A percentile compares a stretch with the other conserved stretches of the same genome.
phyloP scores from a whole-genome alignment of 371 early-diverging fungal species.

The Zancudomyces culisetae region DNA sequence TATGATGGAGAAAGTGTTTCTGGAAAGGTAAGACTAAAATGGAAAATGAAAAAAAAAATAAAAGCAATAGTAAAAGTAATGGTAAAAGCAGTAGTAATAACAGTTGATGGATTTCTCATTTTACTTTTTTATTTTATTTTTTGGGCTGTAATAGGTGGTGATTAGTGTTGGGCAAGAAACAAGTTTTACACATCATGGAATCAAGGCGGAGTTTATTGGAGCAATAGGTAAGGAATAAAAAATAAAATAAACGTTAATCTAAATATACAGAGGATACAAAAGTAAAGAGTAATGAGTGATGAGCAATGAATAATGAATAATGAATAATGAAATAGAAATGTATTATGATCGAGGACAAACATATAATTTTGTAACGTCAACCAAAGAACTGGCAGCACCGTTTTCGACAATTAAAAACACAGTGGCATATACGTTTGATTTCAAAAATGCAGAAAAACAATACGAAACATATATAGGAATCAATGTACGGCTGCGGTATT shows the following conservation, averaged over 20 bases:
- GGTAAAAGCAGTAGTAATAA: too few relatives aligned
- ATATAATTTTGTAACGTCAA: conserved; percentile 75
- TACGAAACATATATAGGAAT: conserved; percentile 80
- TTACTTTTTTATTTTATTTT: background rate
- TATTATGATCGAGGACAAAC: conserved; percentile 88
- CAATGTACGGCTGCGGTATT: conserved; percentile 75
- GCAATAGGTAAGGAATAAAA: conserved; percentile 47
- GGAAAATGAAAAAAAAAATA: too few relatives aligned
- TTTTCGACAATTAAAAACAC: conserved; percentile 62
- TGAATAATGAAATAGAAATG: conserved; percentile 40
- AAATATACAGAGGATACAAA: background rate
- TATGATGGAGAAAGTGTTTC: conserved; percentile 87
- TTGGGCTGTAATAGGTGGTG: conserved; percentile 39
- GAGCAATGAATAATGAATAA: background rate
- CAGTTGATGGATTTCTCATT: too few relatives aligned
- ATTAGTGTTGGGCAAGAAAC: conserved; percentile 79
- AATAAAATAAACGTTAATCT: background rate
- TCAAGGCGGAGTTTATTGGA: conserved; percentile 93
- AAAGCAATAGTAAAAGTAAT: too few relatives aligned
- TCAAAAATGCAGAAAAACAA: conserved; percentile 82
- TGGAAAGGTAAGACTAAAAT: conserved; percentile 76
- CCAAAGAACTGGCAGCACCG: conserved; percentile 73
- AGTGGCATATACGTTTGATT: conserved; percentile 64
- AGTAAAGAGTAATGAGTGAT: too few relatives aligned
- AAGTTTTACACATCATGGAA: conserved; percentile 86